Percentiles rank a stretch among this genome's conserved stretches.
These are phyloP conservation scores for Ciborinia camelliae DNA, from an alignment of 2,329 filamentous ascomycete genomes.

Conservation along the genomic window DNA sequence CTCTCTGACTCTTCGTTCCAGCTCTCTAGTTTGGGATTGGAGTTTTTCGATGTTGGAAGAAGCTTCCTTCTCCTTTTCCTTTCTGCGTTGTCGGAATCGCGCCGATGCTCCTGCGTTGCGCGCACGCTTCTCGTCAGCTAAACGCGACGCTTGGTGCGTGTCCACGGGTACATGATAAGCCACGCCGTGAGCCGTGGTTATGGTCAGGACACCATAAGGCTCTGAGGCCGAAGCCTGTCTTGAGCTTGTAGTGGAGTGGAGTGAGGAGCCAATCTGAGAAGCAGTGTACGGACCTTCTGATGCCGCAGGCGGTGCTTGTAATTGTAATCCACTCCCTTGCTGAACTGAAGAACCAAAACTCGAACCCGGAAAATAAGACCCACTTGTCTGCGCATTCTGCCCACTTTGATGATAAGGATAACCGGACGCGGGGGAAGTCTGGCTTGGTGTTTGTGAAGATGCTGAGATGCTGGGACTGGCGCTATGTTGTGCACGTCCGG, in stretches of 20 bases:
- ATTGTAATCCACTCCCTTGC: conserved; percentile 35
- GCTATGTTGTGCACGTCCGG: conserved; percentile 41
- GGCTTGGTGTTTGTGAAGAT: conserved; percentile 45
- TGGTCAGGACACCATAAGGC: conserved; percentile 37
- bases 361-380: conserved; percentile 35
- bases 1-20: conserved; percentile 52
- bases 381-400: conserved; percentile 25
- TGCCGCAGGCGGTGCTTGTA: conserved; percentile 31
- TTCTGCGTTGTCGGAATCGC: conserved; percentile 75
- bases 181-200: conserved; percentile 48
- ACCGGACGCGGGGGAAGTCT: conserved; percentile 39
- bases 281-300: conserved; percentile 39
- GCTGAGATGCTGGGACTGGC: conserved; percentile 47
- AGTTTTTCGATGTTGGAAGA: conserved; percentile 65
- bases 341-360: conserved; percentile 31
- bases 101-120: conserved; percentile 84
- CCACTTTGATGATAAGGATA: conserved; percentile 29
- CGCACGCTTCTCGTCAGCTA: conserved; percentile 80
- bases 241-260: conserved; percentile 34
- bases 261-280: conserved; percentile 33
- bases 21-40: conserved; percentile 67
- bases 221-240: conserved; percentile 37
- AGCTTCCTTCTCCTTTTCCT: conserved; percentile 75
- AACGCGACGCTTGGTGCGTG: conserved; percentile 74
- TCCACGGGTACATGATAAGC: conserved; percentile 67